These are phyloP conservation scores for Pestalotiopsis fici DNA, from an alignment of 2,329 filamentous ascomycete species.

Conservation along the genomic window DNA sequence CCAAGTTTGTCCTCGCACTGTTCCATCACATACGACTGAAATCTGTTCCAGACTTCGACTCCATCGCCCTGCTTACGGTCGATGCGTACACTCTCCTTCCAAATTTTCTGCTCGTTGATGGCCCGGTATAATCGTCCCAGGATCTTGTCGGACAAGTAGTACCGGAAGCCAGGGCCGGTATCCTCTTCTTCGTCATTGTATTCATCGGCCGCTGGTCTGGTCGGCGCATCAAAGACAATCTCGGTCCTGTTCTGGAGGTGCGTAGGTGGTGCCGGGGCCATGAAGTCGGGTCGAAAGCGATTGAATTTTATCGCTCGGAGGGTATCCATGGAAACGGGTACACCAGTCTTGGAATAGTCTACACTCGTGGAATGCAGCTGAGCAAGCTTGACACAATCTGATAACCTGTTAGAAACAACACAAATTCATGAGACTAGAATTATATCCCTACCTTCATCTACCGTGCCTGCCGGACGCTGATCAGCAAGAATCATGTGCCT, in stretches of 20 bases:
- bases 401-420: background rate
- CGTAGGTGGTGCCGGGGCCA: slow-evolving; percentile 46
- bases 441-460: slow-evolving; percentile 28
- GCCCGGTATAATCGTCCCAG: slow-evolving; percentile 71
- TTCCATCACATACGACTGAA: slow-evolving; percentile 31
- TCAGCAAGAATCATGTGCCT: slow-evolving; percentile 68
- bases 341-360: slow-evolving; percentile 76
- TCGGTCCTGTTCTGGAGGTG: slow-evolving; percentile 45
- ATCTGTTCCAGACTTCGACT: slow-evolving; percentile 43
- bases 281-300: slow-evolving; percentile 52
- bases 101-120: slow-evolving; percentile 72
- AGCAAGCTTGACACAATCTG: slow-evolving; percentile 56
- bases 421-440: background rate
- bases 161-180: slow-evolving; percentile 46
- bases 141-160: slow-evolving; percentile 68
- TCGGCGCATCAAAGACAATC: slow-evolving; percentile 37
- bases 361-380: slow-evolving; percentile 70
- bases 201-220: slow-evolving; percentile 32
- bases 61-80: slow-evolving; percentile 22
- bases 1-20: slow-evolving; percentile 28
- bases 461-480: slow-evolving; percentile 50
- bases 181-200: slow-evolving; percentile 51
- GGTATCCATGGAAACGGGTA: slow-evolving; percentile 48
- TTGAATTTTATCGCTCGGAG: slow-evolving; percentile 39
- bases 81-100: slow-evolving; percentile 47